phyloP scores from a whole-genome alignment of 305 asterid genomes.

The Rubia peregrina region DNA sequence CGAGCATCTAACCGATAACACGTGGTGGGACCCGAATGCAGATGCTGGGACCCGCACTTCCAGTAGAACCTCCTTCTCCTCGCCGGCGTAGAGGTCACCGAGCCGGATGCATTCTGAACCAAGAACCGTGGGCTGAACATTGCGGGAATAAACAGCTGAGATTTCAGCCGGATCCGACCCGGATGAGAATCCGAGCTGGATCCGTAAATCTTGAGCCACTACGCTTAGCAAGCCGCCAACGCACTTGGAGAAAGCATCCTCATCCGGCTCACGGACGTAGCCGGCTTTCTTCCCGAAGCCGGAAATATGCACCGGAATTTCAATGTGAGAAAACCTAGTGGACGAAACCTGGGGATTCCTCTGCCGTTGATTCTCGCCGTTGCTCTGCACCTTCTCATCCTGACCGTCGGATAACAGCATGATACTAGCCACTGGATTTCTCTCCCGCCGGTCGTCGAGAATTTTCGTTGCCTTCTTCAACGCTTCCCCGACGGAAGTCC shows the following conservation, averaged over 20 bases:
- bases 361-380: constrained; percentile 25
- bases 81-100: constrained; percentile 81
- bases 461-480: constrained; percentile 60
- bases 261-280: constrained; percentile 41
- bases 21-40: constrained; percentile 52
- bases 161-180: constrained; percentile 89
- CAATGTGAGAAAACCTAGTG: constrained; percentile 75
- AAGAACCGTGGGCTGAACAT: constrained; percentile 40
- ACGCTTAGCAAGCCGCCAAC: constrained; percentile 76
- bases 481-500: constrained; percentile 59
- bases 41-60: constrained; percentile 60
- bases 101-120: constrained; percentile 47
- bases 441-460: constrained; percentile 74
- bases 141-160: constrained; percentile 53
- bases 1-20: constrained; percentile 43
- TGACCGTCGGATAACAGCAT: constrained; percentile 72
- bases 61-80: constrained; percentile 56
- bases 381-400: constrained; percentile 37
- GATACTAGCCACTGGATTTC: constrained; percentile 75
- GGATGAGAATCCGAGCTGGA: constrained; percentile 47
- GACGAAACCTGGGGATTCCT: constrained; percentile 33
- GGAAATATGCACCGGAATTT: constrained; percentile 63
- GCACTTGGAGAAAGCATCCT: constrained; percentile 73
- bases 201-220: constrained; percentile 62
- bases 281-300: constrained; percentile 34